These are phyloP conservation scores for Blastobotrys americana DNA, from an alignment of 805 yeast species.

Conservation along the genomic window DNA sequence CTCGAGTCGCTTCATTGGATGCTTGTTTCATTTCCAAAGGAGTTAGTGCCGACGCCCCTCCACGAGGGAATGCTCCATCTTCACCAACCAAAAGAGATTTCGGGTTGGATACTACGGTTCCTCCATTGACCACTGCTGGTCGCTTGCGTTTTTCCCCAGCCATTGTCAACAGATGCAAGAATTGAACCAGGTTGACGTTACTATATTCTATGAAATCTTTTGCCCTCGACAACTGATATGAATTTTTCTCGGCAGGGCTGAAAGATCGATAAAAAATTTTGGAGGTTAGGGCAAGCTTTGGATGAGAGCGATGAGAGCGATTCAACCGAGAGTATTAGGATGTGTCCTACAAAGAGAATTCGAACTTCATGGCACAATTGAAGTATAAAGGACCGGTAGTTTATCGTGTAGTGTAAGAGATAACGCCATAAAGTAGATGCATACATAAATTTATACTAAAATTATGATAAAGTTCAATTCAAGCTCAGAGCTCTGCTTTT, in stretches of 20 bases:
- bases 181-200: too few species aligned
- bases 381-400: too few species aligned
- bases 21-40: slow-evolving; percentile 90
- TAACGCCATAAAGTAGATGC: too few species aligned
- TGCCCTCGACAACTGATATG: too few species aligned
- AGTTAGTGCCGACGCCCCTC: slow-evolving; percentile 70
- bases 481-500: not conserved
- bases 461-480: not conserved
- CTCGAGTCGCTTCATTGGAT: slow-evolving; percentile 84
- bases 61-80: slow-evolving; percentile 83
- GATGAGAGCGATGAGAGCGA: too few species aligned
- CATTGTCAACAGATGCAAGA: too few species aligned
- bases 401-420: too few species aligned
- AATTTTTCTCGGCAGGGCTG: not conserved
- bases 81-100: slow-evolving; percentile 18
- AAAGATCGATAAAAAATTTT: not conserved
- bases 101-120: not conserved
- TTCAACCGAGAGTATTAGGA: too few species aligned
- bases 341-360: too few species aligned
- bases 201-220: too few species aligned
- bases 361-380: too few species aligned
- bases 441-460: too few species aligned
- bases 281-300: not conserved
- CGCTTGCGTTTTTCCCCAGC: slow-evolving; percentile 1
- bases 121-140: not conserved